phyloP scores from a whole-genome alignment of 1,284 basidiomycete genomes.

The Tilletia walkeri region DNA sequence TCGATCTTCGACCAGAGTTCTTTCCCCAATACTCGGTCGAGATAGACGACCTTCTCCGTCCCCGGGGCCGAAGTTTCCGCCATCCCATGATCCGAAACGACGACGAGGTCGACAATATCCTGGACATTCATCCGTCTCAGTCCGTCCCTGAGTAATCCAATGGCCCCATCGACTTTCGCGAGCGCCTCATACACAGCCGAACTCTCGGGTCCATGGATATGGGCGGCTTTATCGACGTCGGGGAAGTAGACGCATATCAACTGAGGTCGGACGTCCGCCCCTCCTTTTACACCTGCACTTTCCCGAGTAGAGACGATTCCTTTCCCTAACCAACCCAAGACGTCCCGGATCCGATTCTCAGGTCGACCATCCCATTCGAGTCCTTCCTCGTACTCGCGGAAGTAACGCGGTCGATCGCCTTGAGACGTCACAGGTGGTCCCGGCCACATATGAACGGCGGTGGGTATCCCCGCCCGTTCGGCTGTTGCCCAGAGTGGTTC shows the following conservation, averaged over 20 bases:
- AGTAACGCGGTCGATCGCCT: constrained; percentile 25
- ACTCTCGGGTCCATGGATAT: constrained; percentile 68
- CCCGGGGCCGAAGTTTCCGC: constrained; percentile 66
- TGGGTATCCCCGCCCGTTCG: constrained; percentile 25
- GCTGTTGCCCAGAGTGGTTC: constrained; percentile 37
- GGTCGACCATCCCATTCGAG: constrained; percentile 28
- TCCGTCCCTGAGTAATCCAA: constrained; percentile 67
- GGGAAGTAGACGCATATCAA: constrained; percentile 62
- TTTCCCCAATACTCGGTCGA: constrained; percentile 76
- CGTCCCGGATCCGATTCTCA: constrained; percentile 18
- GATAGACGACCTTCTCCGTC: constrained; percentile 70
- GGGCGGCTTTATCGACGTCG: constrained; percentile 64
- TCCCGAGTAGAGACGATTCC: background rate
- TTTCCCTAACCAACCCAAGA: constrained; percentile 35
- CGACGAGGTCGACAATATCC: constrained; percentile 79
- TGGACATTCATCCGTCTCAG: constrained; percentile 72
- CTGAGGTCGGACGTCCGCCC: constrained; percentile 26
- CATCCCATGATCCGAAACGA: constrained; percentile 93
- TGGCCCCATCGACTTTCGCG: constrained; percentile 68
- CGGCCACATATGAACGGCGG: constrained; percentile 42
- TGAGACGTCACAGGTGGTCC: constrained; percentile 34
- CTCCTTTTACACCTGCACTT: background rate
- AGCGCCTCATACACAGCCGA: constrained; percentile 61
- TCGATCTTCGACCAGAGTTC: constrained; percentile 67
- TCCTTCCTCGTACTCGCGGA: constrained; percentile 36